These are phyloP conservation scores for Parafenestella ontariensis DNA, from an alignment of 2,329 filamentous ascomycete species.

Conservation along the genomic window DNA sequence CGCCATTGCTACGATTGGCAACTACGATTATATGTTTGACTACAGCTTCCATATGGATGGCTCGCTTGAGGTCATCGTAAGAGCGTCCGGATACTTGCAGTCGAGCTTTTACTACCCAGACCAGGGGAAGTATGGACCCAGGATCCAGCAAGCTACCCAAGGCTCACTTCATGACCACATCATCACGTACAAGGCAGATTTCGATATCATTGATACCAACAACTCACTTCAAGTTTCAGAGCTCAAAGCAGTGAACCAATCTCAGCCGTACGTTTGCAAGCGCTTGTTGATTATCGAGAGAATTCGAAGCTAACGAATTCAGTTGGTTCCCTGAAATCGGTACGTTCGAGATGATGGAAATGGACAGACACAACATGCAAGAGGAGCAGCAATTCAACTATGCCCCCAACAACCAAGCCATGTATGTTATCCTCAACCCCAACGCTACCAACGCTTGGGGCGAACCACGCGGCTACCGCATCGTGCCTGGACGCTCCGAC, in stretches of 20 bases:
- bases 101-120: constrained; percentile 41
- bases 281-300: constrained; percentile 27
- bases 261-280: not conserved
- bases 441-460: constrained; percentile 59
- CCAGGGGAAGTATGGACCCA: constrained; percentile 47
- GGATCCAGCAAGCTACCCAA: constrained; percentile 48
- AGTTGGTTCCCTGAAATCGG: constrained; percentile 47
- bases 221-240: constrained; percentile 40
- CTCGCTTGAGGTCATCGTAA: constrained; percentile 45
- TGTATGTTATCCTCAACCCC: constrained; percentile 61
- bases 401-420: constrained; percentile 54
- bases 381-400: constrained; percentile 59
- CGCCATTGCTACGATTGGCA: constrained; percentile 52
- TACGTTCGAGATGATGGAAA: constrained; percentile 38
- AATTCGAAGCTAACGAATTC: not conserved
- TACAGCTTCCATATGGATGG: constrained; percentile 40
- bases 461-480: constrained; percentile 60
- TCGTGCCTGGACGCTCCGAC: constrained; percentile 37
- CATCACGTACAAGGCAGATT: constrained; percentile 52
- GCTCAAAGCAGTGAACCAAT: constrained; percentile 6
- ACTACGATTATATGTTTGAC: constrained; percentile 51
- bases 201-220: constrained; percentile 45
- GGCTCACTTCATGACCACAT: constrained; percentile 50
- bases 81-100: constrained; percentile 43
- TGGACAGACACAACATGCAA: constrained; percentile 34